phyloP scores from a whole-genome alignment of 768 basidiomycete species.

The Lanmaoa rubissima region DNA sequence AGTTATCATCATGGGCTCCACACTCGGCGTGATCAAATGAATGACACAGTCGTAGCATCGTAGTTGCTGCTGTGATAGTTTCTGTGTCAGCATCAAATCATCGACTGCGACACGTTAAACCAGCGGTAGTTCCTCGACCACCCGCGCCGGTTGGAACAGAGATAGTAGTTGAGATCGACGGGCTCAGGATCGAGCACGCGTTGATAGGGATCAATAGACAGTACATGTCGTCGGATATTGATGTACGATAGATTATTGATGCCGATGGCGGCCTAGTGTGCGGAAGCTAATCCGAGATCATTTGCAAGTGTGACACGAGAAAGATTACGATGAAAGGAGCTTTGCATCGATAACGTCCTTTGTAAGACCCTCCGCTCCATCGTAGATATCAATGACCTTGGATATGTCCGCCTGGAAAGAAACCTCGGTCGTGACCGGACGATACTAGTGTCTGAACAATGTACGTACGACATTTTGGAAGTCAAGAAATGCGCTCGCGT shows the following conservation, averaged over 20 bases:
- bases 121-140: neutral
- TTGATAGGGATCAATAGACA: neutral
- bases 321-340: slow-evolving; percentile 34
- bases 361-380: slow-evolving; percentile 80
- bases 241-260: neutral
- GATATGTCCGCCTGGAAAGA: slow-evolving; percentile 62
- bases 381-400: slow-evolving; percentile 79
- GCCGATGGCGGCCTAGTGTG: neutral
- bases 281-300: neutral
- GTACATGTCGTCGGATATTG: neutral
- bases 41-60: neutral
- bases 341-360: slow-evolving; percentile 66
- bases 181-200: neutral
- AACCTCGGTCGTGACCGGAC: neutral
- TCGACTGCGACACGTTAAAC: neutral
- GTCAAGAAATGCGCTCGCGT: slow-evolving; percentile 76
- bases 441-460: neutral
- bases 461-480: slow-evolving; percentile 74
- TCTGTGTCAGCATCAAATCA: slow-evolving; percentile 24
- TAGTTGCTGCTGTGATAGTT: neutral
- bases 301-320: neutral
- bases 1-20: neutral
- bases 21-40: neutral
- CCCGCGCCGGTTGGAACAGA: slow-evolving; percentile 2
- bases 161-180: neutral